Percentiles rank a stretch among this genome's conserved stretches.
phyloP scores from a whole-genome alignment of 805 yeast genomes.

The Candida berthetii region DNA sequence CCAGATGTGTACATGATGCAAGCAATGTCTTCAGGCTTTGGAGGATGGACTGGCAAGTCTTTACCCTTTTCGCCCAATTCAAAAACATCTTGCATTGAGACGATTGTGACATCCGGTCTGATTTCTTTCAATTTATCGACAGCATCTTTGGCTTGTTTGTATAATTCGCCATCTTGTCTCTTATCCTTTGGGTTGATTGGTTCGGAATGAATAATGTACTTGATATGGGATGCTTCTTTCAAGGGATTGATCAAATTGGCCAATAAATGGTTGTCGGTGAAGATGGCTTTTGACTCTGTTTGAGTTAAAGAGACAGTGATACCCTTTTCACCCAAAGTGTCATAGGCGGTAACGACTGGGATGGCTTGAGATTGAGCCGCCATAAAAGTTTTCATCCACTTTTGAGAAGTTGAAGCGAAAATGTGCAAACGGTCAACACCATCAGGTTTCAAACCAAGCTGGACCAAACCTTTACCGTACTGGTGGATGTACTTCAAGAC shows the following conservation, averaged over 20 bases:
- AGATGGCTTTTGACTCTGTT: conserved; percentile 73
- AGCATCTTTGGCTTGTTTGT: conserved; percentile 50
- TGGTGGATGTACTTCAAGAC: conserved; percentile 40
- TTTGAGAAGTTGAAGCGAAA: conserved; percentile 81
- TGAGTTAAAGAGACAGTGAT: conserved; percentile 79
- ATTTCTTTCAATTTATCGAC: conserved; percentile 49
- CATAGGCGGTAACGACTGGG: conserved; percentile 93
- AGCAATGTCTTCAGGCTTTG: conserved; percentile 43
- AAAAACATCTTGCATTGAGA: conserved; percentile 59
- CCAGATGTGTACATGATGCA: conserved; percentile 73
- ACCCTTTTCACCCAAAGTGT: conserved; percentile 87
- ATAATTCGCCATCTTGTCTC: conserved; percentile 56
- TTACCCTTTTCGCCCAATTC: conserved; percentile 53
- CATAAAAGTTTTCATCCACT: conserved; percentile 85
- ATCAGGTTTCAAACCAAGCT: conserved; percentile 63
- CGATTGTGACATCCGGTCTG: conserved; percentile 74
- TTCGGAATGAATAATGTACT: conserved; percentile 68
- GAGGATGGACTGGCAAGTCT: conserved; percentile 29
- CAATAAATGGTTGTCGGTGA: conserved; percentile 77
- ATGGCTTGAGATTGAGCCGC: conserved; percentile 76
- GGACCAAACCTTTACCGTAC: conserved; percentile 70
- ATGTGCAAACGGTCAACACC: conserved; percentile 65
- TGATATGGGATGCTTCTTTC: conserved; percentile 51
- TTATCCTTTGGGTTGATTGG: conserved; percentile 54
- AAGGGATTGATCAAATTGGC: conserved; percentile 66